These are phyloP conservation scores for Sequoiadendron giganteum DNA, from an alignment of 75 land plant genomes.

Conservation along the genomic window DNA sequence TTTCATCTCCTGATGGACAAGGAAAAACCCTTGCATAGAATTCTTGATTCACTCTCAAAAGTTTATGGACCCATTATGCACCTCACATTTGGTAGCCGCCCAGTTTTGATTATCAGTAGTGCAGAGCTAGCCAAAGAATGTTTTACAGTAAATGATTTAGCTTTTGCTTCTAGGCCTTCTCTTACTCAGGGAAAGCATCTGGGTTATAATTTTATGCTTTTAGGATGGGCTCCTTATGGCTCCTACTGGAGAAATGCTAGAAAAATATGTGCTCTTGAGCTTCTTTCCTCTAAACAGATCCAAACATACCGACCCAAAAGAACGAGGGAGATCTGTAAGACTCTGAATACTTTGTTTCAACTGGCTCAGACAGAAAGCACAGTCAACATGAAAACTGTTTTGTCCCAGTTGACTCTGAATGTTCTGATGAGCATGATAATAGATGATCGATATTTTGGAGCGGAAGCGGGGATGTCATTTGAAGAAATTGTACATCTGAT, in stretches of 20 bases:
- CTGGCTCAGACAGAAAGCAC: background rate
- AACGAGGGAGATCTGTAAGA: slow-evolving; percentile 4
- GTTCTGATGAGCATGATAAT: slow-evolving; percentile 20
- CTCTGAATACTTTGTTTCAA: background rate
- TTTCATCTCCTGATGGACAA: background rate
- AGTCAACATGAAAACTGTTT: background rate
- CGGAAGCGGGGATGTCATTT: background rate
- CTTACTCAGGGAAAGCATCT: slow-evolving; percentile 12
- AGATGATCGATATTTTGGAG: slow-evolving; percentile 19
- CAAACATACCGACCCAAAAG: slow-evolving; percentile 8
- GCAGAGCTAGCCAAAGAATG: background rate
- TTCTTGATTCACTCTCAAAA: background rate
- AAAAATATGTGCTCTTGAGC: slow-evolving; percentile 26
- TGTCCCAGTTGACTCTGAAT: background rate
- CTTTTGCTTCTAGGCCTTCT: slow-evolving; percentile 21
- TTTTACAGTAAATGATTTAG: slow-evolving; percentile 21
- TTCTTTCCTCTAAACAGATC: slow-evolving; percentile 23
- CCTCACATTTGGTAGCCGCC: background rate
- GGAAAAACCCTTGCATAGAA: background rate
- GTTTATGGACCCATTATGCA: background rate
- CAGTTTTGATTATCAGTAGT: background rate
- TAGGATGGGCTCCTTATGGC: slow-evolving; percentile 42
- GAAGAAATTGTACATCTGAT: slow-evolving; percentile 17
- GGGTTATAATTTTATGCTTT: slow-evolving; percentile 21
- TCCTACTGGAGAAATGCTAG: slow-evolving; percentile 30